phyloP scores from a whole-genome alignment of 352 stramenopile genomes.

The Phytophthora sp. region DNA sequence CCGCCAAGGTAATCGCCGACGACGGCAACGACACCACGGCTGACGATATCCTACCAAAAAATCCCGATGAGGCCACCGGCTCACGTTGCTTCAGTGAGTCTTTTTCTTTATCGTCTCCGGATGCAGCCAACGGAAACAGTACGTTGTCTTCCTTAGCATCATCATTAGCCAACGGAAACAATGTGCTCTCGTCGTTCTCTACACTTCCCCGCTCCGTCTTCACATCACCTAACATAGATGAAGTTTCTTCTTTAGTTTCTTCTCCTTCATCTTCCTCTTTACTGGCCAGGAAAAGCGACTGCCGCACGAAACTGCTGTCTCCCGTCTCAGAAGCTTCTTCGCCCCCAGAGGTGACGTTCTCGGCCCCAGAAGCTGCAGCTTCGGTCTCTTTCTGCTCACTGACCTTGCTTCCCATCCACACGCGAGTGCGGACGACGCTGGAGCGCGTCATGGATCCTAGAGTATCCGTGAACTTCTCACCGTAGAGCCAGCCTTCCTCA shows the following conservation, averaged over 20 bases:
- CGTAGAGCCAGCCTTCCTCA: constrained; percentile 86
- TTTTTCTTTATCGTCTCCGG: constrained; percentile 25
- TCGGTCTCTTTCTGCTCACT: constrained; percentile 37
- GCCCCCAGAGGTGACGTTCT: not conserved
- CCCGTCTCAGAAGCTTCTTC: constrained; percentile 20
- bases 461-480: constrained; percentile 65
- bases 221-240: not conserved
- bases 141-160: constrained; percentile 17
- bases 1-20: constrained; percentile 68
- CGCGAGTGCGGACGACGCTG: constrained; percentile 78
- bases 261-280: constrained; percentile 12
- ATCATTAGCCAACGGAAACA: constrained; percentile 16
- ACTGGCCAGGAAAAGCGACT: constrained; percentile 44
- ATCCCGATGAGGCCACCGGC: constrained; percentile 40
- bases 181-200: constrained; percentile 5
- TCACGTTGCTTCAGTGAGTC: constrained; percentile 23
- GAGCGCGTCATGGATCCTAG: constrained; percentile 65
- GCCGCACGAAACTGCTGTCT: constrained; percentile 39
- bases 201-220: not conserved
- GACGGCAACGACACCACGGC: constrained; percentile 64
- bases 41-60: constrained; percentile 70
- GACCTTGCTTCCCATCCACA: constrained; percentile 68
- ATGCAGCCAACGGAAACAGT: constrained; percentile 29
- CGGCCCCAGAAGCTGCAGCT: not conserved
- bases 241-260: constrained; percentile 6